A percentile compares a stretch with the other conserved stretches of the same genome.
These are phyloP conservation scores for Epichloe gansuensis DNA, from an alignment of 2,329 filamentous ascomycete genomes.

Conservation along the genomic window DNA sequence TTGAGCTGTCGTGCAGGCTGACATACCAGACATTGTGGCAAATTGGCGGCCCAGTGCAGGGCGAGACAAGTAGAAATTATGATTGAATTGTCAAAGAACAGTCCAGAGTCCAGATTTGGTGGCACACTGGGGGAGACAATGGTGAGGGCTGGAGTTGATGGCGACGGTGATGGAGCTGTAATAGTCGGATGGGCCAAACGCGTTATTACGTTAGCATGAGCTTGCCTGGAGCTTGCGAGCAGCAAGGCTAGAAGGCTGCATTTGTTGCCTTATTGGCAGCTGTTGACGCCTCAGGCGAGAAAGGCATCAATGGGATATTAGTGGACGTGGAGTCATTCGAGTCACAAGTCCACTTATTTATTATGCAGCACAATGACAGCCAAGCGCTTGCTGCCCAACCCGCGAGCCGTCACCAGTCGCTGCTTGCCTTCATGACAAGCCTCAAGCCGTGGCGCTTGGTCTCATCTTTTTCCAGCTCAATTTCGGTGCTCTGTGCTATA, in stretches of 20 bases:
- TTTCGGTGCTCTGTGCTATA: background rate
- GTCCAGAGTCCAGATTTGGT: background rate
- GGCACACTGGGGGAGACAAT: constrained; percentile 4
- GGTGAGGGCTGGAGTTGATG: constrained; percentile 2
- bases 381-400: constrained; percentile 2
- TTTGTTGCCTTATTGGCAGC: constrained; percentile 16
- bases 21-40: constrained; percentile 41
- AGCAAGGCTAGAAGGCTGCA: constrained; percentile 24
- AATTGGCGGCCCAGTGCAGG: constrained; percentile 11
- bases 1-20: background rate
- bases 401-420: background rate
- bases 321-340: background rate
- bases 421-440: background rate
- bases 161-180: constrained; percentile 8
- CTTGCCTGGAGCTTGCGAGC: constrained; percentile 31
- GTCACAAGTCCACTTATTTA: background rate
- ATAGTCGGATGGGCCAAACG: constrained; percentile 20
- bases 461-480: too few relatives aligned
- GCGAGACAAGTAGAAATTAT: background rate
- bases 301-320: background rate
- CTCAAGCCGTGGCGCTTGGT: background rate
- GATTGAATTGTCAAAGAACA: constrained; percentile 1
- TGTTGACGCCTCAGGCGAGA: constrained; percentile 19
- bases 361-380: background rate
- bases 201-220: constrained; percentile 37